These are phyloP conservation scores for Paramecium sexaurelia DNA, from an alignment of 73 alveolate genomes.

Conservation along the genomic window DNA sequence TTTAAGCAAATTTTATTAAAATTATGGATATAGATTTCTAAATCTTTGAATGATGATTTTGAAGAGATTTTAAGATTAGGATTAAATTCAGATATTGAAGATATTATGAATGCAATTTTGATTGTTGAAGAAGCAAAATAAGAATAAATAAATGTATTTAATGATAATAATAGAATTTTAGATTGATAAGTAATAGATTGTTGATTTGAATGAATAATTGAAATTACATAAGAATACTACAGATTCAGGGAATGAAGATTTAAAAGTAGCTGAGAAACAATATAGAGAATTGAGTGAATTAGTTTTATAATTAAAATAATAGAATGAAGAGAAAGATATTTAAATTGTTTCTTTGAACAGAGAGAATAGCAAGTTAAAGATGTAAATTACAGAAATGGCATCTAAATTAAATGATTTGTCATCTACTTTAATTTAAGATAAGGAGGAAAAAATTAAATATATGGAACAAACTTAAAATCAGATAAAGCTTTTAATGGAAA, in stretches of 20 bases:
- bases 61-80: slow-evolving; percentile 13
- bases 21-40: not conserved
- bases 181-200: not conserved
- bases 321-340: not conserved
- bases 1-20: not conserved
- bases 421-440: not conserved
- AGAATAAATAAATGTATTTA: slow-evolving; percentile 25
- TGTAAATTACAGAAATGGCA: not conserved
- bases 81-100: not conserved
- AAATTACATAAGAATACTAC: not conserved
- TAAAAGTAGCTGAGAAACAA: not conserved
- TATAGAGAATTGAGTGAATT: slow-evolving; percentile 9
- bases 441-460: slow-evolving; percentile 7
- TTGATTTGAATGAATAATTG: not conserved
- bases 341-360: not conserved
- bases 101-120: slow-evolving; percentile 20
- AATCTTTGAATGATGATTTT: slow-evolving; percentile 1
- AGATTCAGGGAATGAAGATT: not conserved
- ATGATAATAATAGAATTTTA: not conserved
- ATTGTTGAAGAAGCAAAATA: slow-evolving; percentile 41
- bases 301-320: not conserved
- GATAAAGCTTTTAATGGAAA: not conserved
- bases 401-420: not conserved
- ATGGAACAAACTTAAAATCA: not conserved
- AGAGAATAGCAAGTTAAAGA: not conserved